Evolutionary conservation across 192 early-diverging fungal genomes (phyloP).

Genomic region (Coemansia sp.): DNA sequence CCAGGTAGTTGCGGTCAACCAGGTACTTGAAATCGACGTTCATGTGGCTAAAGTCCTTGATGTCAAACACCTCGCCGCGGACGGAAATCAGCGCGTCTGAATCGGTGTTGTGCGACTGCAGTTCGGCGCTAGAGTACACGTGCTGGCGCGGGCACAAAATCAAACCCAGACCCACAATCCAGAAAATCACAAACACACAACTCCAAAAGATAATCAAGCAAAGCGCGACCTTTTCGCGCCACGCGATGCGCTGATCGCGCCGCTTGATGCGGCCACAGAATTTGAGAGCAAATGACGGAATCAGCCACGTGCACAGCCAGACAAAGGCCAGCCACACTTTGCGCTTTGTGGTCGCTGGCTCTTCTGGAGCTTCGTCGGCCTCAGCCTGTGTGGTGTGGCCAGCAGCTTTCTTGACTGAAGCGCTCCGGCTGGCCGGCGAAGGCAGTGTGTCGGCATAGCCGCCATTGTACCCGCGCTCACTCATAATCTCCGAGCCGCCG

Average conservation of each 20-base stretch:
- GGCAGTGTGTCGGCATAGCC: slow-evolving; percentile 22
- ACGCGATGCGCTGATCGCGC: slow-evolving; percentile 82
- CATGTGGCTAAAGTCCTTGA: slow-evolving; percentile 62
- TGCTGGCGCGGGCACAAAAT: slow-evolving; percentile 74
- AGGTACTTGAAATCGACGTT: slow-evolving; percentile 54
- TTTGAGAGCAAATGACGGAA: slow-evolving; percentile 68
- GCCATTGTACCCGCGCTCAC: slow-evolving; percentile 35
- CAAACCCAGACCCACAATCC: slow-evolving; percentile 75
- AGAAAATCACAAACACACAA: slow-evolving; percentile 78
- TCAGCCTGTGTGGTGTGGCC: slow-evolving; percentile 37
- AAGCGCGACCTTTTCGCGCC: slow-evolving; percentile 96
- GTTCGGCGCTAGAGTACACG: slow-evolving; percentile 68
- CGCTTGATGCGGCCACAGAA: slow-evolving; percentile 79
- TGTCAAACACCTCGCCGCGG: slow-evolving; percentile 81
- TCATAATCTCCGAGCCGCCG: slow-evolving; percentile 41
- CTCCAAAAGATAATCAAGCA: slow-evolving; percentile 81
- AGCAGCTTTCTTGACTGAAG: slow-evolving; percentile 25
- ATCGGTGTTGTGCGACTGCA: slow-evolving; percentile 56
- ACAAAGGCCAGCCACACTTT: slow-evolving; percentile 50
- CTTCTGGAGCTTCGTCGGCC: slow-evolving; percentile 58
- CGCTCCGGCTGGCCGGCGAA: slow-evolving; percentile 14
- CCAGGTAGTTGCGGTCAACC: slow-evolving; percentile 59
- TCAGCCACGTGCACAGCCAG: slow-evolving; percentile 55
- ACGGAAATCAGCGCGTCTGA: slow-evolving; percentile 66
- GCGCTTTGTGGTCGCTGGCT: slow-evolving; percentile 50